Evolutionary conservation across 106 monocot genomes (phyloP).

Genomic region (Dendrobium officinale): DNA sequence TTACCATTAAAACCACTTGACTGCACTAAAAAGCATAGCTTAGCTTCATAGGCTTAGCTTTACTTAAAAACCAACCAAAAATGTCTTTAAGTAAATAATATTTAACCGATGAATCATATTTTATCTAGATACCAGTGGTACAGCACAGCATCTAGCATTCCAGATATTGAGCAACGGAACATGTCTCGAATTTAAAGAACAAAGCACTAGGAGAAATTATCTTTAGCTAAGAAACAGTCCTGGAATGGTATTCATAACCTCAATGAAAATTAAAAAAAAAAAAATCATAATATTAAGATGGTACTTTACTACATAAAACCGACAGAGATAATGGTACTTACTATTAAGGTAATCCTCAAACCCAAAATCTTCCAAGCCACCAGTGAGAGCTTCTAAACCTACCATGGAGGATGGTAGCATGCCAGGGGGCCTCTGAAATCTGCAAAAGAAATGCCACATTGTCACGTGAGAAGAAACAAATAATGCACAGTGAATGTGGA

Average conservation of each 20-base stretch:
- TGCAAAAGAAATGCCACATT: slow-evolving; percentile 4
- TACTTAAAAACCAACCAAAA: not conserved
- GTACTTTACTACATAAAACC: not conserved
- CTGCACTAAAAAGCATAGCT: not conserved
- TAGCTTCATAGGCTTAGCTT: not conserved
- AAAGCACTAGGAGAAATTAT: not conserved
- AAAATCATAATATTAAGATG: not conserved
- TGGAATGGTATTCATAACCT: not conserved
- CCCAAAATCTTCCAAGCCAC: slow-evolving; percentile 65
- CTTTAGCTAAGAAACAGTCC: not conserved
- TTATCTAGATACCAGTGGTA: not conserved
- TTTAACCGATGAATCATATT: not conserved
- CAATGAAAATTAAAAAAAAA: not conserved
- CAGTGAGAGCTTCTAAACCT: slow-evolving; percentile 68
- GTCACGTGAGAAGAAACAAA: not conserved
- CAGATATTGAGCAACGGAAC: not conserved
- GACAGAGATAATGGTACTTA: slow-evolving; percentile 10
- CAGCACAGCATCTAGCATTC: not conserved
- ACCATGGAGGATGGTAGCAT: slow-evolving; percentile 68
- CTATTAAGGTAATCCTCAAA: slow-evolving; percentile 84
- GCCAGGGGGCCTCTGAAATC: slow-evolving; percentile 83
- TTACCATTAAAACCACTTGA: not conserved
- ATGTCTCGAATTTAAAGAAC: not conserved
- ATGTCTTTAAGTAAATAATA: too few relatives aligned
- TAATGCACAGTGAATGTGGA: not conserved